Evolutionary conservation across 306 rosid genomes (phyloP), one percentile per base, ranked within the genome.

Genomic region (Sindora glabra): DNA sequence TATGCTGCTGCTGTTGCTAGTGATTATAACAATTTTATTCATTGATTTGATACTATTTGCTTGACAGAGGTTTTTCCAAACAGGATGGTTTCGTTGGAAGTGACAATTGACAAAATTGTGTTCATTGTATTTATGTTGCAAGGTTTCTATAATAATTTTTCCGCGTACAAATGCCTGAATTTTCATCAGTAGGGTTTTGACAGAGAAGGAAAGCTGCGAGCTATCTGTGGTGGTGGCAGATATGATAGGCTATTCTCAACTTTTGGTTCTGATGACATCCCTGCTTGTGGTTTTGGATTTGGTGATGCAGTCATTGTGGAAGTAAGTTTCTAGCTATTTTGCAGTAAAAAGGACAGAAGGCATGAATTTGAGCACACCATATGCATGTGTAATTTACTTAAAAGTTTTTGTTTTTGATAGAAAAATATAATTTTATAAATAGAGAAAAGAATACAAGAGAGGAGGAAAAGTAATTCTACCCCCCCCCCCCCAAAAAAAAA

Each of bases 221-320:
- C 98, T 71, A 83, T 92, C 65, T 92, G 98, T 58, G 98, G 98
- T 21, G 98, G 96, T 39, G 98, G 98, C 21, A 70, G 98, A 63
- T 92, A 92, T 74, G 98, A 92, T 67, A 76, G 34, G 36, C 73
- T 92, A 70, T 90, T 92, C 81, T 88, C 98, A 62, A 92, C 95
- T 19, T 88, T 83, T 78, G 98, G 98, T 11, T 94, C 90, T 19
- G 96, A 86, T 61, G 95, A 88, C 51, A 65, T 86, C 67, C 83
- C 98, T 72, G 95, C 96, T 45, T 88, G 96, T 76, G 96, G 95
- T 64, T 92, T 92, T 64, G 96, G 98, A 46, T 92, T 92, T 81
- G 96, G 98, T 53, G 98, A 92, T 77, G 98, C 98, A 32, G 98
- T 92, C 56, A 77, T 92, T 69, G 83, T 92, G 22, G 98, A 92